Conservation (phyloP, 2,329 filamentous ascomycete genomes). For the Iodosphaeria phyllophila region DNA sequence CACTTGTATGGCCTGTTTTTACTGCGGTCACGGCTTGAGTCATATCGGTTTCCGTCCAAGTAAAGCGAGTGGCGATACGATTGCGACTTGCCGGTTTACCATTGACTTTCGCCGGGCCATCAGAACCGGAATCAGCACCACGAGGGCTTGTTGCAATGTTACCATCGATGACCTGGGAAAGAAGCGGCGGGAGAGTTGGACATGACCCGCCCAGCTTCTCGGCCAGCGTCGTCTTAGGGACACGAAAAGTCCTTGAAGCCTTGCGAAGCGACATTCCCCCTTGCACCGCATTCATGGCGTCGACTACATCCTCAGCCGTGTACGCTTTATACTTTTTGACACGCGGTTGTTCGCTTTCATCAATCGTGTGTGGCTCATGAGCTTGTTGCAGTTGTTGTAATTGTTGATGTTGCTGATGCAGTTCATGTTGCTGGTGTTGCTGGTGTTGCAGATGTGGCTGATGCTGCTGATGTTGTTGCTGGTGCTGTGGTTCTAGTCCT, state of each 20-base stretch:
- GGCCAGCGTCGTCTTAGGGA: conserved; percentile 9
- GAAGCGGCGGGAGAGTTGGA: conserved; percentile 5
- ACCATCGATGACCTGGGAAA: no score
- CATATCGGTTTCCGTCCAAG: conserved; percentile 9
- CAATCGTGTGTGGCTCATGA: no score
- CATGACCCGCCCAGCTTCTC: conserved; percentile 6
- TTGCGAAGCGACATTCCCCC: conserved; percentile 9
- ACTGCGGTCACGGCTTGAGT: conserved; percentile 7
- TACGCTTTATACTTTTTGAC: conserved; percentile 4
- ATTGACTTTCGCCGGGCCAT: no score
- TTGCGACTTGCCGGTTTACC: conserved; percentile 2
- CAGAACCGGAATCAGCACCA: no score
- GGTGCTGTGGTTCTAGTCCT: no score
- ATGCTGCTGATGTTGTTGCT: no score
- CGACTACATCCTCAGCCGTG: conserved; percentile 7
- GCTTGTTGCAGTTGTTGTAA: no score
- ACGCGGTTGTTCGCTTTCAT: no score
- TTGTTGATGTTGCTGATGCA: no score
- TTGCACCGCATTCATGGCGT: conserved; percentile 6
- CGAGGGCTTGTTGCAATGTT: no score
- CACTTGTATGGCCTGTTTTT: conserved; percentile 3
- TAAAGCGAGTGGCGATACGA: conserved; percentile 3
- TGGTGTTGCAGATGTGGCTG: no score
- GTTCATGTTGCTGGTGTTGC: no score
- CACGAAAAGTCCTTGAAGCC: conserved; percentile 6